Percentiles rank a stretch among this genome's conserved stretches.
phyloP scores from a whole-genome alignment of 805 yeast species.

The Candida dajiaensis region DNA sequence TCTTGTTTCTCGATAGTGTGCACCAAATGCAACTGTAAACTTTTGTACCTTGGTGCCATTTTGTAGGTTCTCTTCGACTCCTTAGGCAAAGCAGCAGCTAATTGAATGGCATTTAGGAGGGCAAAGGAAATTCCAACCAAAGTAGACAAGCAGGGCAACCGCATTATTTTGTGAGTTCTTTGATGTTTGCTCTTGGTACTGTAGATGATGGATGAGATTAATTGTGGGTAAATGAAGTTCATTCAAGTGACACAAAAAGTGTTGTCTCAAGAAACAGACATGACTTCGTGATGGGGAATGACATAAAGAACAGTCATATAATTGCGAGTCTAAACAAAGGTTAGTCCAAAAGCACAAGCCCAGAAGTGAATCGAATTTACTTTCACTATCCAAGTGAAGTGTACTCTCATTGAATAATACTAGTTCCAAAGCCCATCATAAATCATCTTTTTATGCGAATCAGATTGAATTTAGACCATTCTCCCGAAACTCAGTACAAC shows the following conservation, averaged over 20 bases:
- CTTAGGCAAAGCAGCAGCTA: neutral
- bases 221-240: neutral
- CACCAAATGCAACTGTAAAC: neutral
- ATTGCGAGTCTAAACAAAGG: too few species aligned
- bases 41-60: neutral
- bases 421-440: too few species aligned
- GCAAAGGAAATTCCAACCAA: neutral
- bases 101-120: neutral
- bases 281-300: neutral
- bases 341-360: too few species aligned
- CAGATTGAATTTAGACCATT: too few species aligned
- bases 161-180: neutral
- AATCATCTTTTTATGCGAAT: too few species aligned
- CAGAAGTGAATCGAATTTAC: too few species aligned
- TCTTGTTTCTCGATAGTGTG: neutral
- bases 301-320: too few species aligned
- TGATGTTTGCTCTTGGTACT: neutral
- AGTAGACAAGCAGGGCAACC: neutral
- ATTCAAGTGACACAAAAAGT: neutral
- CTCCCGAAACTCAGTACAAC: too few species aligned
- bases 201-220: neutral
- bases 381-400: too few species aligned
- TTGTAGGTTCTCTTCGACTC: conserved; percentile 1
- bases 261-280: neutral
- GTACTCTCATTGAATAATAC: too few species aligned